Evolutionary conservation across 495 filamentous ascomycete species (phyloP).

Genomic region (Neurospora cerealis): DNA sequence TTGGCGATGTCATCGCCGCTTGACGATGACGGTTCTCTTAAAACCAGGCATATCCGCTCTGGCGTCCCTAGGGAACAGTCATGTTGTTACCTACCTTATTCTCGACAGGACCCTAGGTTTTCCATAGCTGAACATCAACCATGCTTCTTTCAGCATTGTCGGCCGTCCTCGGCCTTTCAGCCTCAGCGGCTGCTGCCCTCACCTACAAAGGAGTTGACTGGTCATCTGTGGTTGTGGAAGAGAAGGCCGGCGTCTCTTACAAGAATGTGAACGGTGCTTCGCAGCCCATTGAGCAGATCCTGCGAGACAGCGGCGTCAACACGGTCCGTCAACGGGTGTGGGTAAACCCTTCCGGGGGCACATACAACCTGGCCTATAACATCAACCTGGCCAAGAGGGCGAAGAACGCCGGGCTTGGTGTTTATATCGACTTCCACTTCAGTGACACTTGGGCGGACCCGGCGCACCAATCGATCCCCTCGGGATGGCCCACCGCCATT

Average conservation of each 20-base stretch:
- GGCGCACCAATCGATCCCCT: constrained; percentile 41
- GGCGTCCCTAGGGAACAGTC: not conserved
- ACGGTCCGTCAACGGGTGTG: constrained; percentile 63
- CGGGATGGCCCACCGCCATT: constrained; percentile 51
- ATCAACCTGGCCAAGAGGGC: constrained; percentile 54
- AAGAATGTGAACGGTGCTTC: constrained; percentile 43
- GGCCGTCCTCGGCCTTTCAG: constrained; percentile 10
- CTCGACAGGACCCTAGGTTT: not conserved
- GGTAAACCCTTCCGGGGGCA: constrained; percentile 57
- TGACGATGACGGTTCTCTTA: not conserved
- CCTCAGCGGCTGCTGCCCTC: constrained; percentile 33
- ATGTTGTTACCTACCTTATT: not conserved
- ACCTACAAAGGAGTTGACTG: constrained; percentile 63
- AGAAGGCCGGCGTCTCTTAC: constrained; percentile 50
- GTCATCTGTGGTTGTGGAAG: constrained; percentile 58
- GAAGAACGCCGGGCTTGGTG: constrained; percentile 49
- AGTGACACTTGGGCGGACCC: constrained; percentile 54
- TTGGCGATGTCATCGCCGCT: not conserved
- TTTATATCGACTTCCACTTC: constrained; percentile 64
- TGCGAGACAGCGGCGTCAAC: constrained; percentile 55
- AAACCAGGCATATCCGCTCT: not conserved
- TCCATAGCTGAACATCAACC: not conserved
- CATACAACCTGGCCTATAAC: constrained; percentile 62
- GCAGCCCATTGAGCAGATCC: constrained; percentile 51
- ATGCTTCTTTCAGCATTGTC: constrained; percentile 12